phyloP scores from a whole-genome alignment of 2,329 filamentous ascomycete genomes.

The Claviceps sp. region DNA sequence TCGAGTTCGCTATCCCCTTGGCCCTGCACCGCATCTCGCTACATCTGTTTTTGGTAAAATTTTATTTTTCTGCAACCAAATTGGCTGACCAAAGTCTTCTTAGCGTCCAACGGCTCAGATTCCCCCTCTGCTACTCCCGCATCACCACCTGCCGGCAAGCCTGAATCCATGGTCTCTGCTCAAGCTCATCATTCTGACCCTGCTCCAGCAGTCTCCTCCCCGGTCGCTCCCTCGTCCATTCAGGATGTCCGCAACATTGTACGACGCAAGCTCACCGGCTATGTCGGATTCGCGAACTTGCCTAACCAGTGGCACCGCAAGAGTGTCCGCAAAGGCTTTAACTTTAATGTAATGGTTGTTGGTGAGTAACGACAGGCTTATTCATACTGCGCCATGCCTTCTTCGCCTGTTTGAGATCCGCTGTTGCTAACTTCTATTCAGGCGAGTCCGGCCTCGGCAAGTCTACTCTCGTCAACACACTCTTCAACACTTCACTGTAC shows the following conservation, averaged over 20 bases:
- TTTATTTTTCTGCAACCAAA: conserved; percentile 1
- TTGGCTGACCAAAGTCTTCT: conserved; percentile 6
- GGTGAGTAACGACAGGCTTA: conserved; percentile 48
- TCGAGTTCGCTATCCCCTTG: conserved; percentile 18
- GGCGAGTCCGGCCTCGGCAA: conserved; percentile 99
- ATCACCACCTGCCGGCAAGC: conserved; percentile 27
- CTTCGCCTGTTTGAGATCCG: not conserved
- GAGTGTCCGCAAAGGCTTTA: conserved; percentile 99
- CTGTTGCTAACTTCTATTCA: conserved; percentile 23
- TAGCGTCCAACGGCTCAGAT: conserved; percentile 34
- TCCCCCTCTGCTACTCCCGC: conserved; percentile 28
- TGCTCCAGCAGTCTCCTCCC: conserved; percentile 18
- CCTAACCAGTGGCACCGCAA: conserved; percentile 99
- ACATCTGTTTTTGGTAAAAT: conserved; percentile 1
- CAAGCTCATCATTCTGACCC: conserved; percentile 24
- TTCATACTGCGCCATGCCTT: not conserved
- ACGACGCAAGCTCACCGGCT: conserved; percentile 93
- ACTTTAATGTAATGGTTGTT: conserved; percentile 99
- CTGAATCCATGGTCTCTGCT: conserved; percentile 13
- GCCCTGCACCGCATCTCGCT: conserved; percentile 8
- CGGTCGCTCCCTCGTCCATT: conserved; percentile 27
- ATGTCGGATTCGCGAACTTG: conserved; percentile 96
- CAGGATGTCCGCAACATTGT: conserved; percentile 87
- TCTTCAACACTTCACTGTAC: conserved; percentile 99
- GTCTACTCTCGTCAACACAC: conserved; percentile 96